These are phyloP conservation scores for Lentinula sp. DNA, from an alignment of 768 basidiomycete genomes.

Conservation along the genomic window DNA sequence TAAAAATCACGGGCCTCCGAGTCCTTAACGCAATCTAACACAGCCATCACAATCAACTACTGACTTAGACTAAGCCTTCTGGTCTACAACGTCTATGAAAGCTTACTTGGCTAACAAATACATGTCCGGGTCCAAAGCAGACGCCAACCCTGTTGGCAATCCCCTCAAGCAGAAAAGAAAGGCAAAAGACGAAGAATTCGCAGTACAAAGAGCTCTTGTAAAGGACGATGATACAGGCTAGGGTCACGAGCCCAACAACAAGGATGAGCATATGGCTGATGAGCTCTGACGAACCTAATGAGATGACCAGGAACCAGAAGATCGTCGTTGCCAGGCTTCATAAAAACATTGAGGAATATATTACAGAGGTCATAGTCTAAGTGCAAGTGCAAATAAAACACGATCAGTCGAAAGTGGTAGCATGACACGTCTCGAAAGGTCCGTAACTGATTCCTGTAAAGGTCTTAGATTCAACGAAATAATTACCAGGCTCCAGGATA, in stretches of 20 bases:
- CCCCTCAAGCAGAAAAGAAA: slow-evolving; percentile 67
- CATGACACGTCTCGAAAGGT: too few relatives aligned
- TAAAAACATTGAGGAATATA: too few relatives aligned
- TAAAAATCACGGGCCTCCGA: background rate
- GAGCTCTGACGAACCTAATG: slow-evolving; percentile 20
- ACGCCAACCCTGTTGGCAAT: slow-evolving; percentile 78
- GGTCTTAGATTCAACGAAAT: too few relatives aligned
- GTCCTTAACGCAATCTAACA: slow-evolving; percentile 16
- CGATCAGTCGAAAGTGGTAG: too few relatives aligned
- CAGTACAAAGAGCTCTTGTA: slow-evolving; percentile 27
- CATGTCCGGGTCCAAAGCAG: slow-evolving; percentile 95
- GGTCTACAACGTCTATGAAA: slow-evolving; percentile 40
- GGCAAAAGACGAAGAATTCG: slow-evolving; percentile 21
- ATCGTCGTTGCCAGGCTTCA: too few relatives aligned
- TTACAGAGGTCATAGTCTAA: too few relatives aligned
- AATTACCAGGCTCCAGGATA: too few relatives aligned
- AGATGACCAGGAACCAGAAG: too few relatives aligned
- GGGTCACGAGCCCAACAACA: slow-evolving; percentile 44
- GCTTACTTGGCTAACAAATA: slow-evolving; percentile 87
- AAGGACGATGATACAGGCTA: slow-evolving; percentile 81
- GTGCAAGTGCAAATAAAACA: too few relatives aligned
- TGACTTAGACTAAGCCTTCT: background rate
- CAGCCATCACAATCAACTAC: too few relatives aligned
- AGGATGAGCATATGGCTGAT: slow-evolving; percentile 53
- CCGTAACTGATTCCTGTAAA: too few relatives aligned